Evolutionary conservation across 257 asterid species (phyloP).

Genomic region (Forsythia suspensa): DNA sequence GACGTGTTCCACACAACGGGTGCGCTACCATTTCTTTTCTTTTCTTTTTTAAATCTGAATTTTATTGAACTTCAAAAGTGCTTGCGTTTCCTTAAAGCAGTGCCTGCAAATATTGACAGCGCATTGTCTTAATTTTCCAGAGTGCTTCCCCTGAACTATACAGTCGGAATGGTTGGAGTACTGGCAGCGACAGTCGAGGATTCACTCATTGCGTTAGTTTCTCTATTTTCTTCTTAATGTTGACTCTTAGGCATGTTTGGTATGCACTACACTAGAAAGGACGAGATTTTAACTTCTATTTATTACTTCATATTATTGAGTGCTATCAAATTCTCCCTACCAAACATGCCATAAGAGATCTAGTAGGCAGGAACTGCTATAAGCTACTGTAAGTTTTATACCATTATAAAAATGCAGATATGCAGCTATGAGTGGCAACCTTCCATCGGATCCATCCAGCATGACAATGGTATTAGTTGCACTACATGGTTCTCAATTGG

Average conservation of each 20-base stretch:
- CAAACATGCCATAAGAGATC: background rate
- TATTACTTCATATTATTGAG: background rate
- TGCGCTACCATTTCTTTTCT: conserved; percentile 10
- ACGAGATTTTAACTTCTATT: background rate
- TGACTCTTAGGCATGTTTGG: background rate
- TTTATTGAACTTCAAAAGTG: background rate
- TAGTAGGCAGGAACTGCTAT: background rate
- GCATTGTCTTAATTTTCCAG: conserved; percentile 33
- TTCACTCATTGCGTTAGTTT: conserved; percentile 69
- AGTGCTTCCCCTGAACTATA: conserved; percentile 83
- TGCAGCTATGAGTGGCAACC: conserved; percentile 76
- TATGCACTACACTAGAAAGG: background rate
- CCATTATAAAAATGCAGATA: conserved; percentile 45
- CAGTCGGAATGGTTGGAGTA: conserved; percentile 92
- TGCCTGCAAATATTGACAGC: background rate
- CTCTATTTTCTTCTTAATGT: background rate
- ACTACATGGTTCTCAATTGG: background rate
- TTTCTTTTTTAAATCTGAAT: background rate
- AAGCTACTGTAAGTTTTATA: background rate
- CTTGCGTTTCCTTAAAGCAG: background rate
- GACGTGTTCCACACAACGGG: conserved; percentile 86
- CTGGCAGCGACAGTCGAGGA: conserved; percentile 87
- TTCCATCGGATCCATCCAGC: conserved; percentile 31
- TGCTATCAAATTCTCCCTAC: background rate
- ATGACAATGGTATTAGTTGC: conserved; percentile 33